These are phyloP conservation scores for Irpex sp. DNA, from an alignment of 1,284 basidiomycete species.

Conservation along the genomic window DNA sequence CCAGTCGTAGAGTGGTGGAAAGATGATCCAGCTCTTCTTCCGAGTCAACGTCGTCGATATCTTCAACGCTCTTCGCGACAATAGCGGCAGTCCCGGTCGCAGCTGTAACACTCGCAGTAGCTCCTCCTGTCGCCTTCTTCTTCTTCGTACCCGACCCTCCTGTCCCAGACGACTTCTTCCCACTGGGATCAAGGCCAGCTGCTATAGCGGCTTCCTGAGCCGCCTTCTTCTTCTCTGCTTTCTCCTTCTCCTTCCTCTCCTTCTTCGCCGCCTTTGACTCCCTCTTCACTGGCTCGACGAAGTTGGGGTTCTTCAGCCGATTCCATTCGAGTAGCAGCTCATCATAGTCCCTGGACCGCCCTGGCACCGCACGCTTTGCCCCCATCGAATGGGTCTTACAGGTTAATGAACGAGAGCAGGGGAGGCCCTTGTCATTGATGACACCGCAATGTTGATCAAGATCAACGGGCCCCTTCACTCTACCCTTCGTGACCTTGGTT, in stretches of 20 bases:
- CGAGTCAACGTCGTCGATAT: conserved; percentile 77
- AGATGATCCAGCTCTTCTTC: conserved; percentile 67
- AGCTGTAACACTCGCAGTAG: conserved; percentile 35
- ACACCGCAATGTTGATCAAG: conserved; percentile 96
- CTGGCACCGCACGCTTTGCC: conserved; percentile 89
- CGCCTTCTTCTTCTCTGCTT: conserved; percentile 67
- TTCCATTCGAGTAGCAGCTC: conserved; percentile 92
- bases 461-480: conserved; percentile 83
- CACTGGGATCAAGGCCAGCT: conserved; percentile 40
- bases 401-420: conserved; percentile 94
- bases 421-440: conserved; percentile 92
- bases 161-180: conserved; percentile 32
- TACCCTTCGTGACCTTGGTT: conserved; percentile 70
- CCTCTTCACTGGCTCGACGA: conserved; percentile 87
- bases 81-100: conserved; percentile 23
- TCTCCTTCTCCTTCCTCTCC: conserved; percentile 75
- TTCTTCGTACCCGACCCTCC: conserved; percentile 51
- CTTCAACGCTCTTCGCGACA: conserved; percentile 44
- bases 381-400: conserved; percentile 99
- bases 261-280: conserved; percentile 81
- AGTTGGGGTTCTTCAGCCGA: conserved; percentile 88
- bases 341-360: conserved; percentile 85
- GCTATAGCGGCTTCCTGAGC: conserved; percentile 61
- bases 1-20: conserved; percentile 48
- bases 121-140: conserved; percentile 30